Percentiles rank a stretch among this genome's conserved stretches.
These are phyloP conservation scores for Emergomyces pasteurianus DNA, from an alignment of 2,329 filamentous ascomycete species.

Conservation along the genomic window DNA sequence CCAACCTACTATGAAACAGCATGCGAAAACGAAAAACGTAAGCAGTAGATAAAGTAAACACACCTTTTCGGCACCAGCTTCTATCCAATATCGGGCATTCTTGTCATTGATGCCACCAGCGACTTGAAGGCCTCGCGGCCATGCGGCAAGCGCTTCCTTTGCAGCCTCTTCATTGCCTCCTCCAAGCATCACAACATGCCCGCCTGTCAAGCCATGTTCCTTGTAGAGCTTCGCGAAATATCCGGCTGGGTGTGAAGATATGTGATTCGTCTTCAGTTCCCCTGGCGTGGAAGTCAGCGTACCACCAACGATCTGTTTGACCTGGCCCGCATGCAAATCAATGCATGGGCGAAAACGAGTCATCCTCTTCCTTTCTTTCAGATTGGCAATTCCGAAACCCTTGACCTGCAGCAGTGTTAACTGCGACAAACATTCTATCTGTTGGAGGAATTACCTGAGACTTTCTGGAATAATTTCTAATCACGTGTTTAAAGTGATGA, in stretches of 20 bases:
- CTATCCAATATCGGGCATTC: slow-evolving; percentile 80
- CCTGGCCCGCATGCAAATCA: slow-evolving; percentile 90
- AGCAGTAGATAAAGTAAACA: slow-evolving; percentile 13
- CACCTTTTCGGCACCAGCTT: slow-evolving; percentile 80
- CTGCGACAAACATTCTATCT: not conserved
- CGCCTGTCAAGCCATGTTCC: slow-evolving; percentile 60
- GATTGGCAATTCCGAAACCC: not conserved
- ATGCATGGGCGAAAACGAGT: slow-evolving; percentile 93
- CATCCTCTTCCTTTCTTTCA: slow-evolving; percentile 42
- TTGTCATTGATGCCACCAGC: slow-evolving; percentile 83
- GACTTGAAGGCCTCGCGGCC: slow-evolving; percentile 73
- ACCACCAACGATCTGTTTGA: slow-evolving; percentile 97
- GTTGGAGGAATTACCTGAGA: not conserved
- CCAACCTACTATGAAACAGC: not conserved
- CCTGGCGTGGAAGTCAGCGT: slow-evolving; percentile 60
- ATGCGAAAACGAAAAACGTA: not conserved
- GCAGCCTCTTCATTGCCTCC: slow-evolving; percentile 75
- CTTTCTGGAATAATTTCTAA: not conserved
- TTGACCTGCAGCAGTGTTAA: not conserved
- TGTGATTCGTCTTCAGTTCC: slow-evolving; percentile 78
- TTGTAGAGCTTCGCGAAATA: slow-evolving; percentile 76
- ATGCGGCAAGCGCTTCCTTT: slow-evolving; percentile 60
- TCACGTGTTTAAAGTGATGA: not conserved
- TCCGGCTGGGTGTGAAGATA: slow-evolving; percentile 68
- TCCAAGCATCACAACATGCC: slow-evolving; percentile 94